Base-by-base conservation (phyloP, 164 flowering plant species). In the Magnolia officinalis region DNA sequence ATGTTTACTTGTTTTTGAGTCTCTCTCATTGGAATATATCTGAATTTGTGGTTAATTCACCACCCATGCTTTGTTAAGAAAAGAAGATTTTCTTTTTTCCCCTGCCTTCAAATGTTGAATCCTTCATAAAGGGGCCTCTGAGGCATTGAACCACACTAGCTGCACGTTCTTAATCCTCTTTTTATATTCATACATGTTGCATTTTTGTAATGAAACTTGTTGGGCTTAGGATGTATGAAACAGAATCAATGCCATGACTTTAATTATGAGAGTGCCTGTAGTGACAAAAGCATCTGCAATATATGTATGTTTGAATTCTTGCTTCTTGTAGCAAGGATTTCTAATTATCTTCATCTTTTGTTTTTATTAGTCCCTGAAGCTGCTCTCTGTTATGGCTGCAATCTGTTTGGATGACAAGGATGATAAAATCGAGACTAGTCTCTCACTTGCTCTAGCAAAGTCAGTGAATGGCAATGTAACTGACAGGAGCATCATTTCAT, bases 321-420 rank as follows among this genome's bases (percentile, higher is more conserved):
- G 61, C 13, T 55, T 55, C 18, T 10, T 10, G 2, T 55, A 55
- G 18, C 61, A 16, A 55, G 63, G 16, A 24, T 72, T 29, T 61
- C 67, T 72, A 64, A 20, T 24, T 18, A 70, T 26, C 50, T 20
- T 37, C 5, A 51, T 61, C 72, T 77, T 11, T 49, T 69, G 45
- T 64, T 78, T 80, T 26, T 88, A 94, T 98, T 96, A 96, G 99
- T 96, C 99, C 37, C 81, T 96, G 85, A 94, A 94, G 90, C 80
- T 93, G 82, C 90, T 96, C 4, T 90, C 99, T 73, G 90, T 88
- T 49, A 84, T 96, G 94, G 92, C 98, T 83, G 99, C 87, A 6
- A 70, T 91, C 20, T 98, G 99, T 51, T 83, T 96, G 87, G 97
- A 92, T 72, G 91, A 89, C 51, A 85, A 82, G 31, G 67, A 72